These are phyloP conservation scores for Cairneyella variabilis DNA, from an alignment of 495 filamentous ascomycete species.

Conservation along the genomic window DNA sequence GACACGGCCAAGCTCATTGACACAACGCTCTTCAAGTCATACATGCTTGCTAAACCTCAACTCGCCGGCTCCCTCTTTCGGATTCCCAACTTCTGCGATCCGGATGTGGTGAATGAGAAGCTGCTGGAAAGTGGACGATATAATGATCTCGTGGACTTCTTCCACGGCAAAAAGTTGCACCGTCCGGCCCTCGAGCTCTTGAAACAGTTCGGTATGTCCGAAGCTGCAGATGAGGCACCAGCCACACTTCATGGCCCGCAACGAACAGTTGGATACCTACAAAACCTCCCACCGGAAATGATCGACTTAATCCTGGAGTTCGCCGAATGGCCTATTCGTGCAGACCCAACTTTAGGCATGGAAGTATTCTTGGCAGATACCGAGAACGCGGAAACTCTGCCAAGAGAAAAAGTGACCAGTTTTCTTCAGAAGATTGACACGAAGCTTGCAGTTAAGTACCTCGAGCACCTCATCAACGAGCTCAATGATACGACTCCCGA, in stretches of 20 bases:
- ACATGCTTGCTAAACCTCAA: conserved; percentile 84
- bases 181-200: conserved; percentile 81
- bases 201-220: conserved; percentile 72
- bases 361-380: conserved; percentile 92
- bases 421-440: conserved; percentile 69
- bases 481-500: conserved; percentile 79
- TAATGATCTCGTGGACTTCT: conserved; percentile 92
- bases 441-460: conserved; percentile 71
- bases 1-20: conserved; percentile 80
- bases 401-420: conserved; percentile 66
- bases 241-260: conserved; percentile 76
- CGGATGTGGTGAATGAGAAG: conserved; percentile 89
- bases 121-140: conserved; percentile 86
- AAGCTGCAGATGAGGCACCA: conserved; percentile 57
- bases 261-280: conserved; percentile 84
- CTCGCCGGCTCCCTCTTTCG: conserved; percentile 89
- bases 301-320: conserved; percentile 92
- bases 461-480: conserved; percentile 89
- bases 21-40: conserved; percentile 87
- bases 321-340: conserved; percentile 76
- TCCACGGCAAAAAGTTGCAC: conserved; percentile 92
- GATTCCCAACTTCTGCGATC: conserved; percentile 95
- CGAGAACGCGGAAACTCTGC: conserved; percentile 88
- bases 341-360: conserved; percentile 78
- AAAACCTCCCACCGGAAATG: conserved; percentile 79